Evolutionary conservation across 192 early-diverging fungal species (phyloP).

Genomic region (Paraglomus brasilianum): DNA sequence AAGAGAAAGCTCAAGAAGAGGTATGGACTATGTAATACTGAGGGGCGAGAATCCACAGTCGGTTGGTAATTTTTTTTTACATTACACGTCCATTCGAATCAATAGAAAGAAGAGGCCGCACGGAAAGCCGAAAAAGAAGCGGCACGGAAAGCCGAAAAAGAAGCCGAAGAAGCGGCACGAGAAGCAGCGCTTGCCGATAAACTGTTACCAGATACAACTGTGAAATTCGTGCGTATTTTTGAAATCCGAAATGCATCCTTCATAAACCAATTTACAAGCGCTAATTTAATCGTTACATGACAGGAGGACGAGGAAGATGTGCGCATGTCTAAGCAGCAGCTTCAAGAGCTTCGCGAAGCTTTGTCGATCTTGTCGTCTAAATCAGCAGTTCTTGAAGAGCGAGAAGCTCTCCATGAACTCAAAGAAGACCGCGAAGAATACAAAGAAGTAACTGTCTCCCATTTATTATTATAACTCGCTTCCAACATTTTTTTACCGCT

Average conservation of each 20-base stretch:
- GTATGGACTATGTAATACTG: no score
- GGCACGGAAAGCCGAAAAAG: slow-evolving; percentile 57
- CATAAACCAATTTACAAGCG: not conserved
- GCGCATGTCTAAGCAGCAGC: slow-evolving; percentile 55
- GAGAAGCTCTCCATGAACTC: slow-evolving; percentile 60
- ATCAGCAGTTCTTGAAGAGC: slow-evolving; percentile 59
- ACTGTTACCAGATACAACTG: slow-evolving; percentile 16
- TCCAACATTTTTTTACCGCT: not conserved
- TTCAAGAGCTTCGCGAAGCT: slow-evolving; percentile 57
- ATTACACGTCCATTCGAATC: no score
- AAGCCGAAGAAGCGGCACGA: slow-evolving; percentile 52
- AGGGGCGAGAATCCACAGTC: no score
- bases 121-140: no score
- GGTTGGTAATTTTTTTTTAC: no score
- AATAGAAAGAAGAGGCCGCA: slow-evolving; percentile 59
- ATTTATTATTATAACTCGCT: not conserved
- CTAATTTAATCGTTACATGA: not conserved
- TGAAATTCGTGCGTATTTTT: no score
- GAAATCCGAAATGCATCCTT: not conserved
- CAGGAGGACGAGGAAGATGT: slow-evolving; percentile 39
- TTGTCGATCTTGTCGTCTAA: slow-evolving; percentile 55
- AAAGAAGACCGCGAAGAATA: slow-evolving; percentile 62
- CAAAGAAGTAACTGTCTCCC: slow-evolving; percentile 49
- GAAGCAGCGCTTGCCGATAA: slow-evolving; percentile 24
- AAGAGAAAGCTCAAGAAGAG: slow-evolving; percentile 87